Conservation (phyloP, 208 protist genomes). For the Phytomonas francai region DNA sequence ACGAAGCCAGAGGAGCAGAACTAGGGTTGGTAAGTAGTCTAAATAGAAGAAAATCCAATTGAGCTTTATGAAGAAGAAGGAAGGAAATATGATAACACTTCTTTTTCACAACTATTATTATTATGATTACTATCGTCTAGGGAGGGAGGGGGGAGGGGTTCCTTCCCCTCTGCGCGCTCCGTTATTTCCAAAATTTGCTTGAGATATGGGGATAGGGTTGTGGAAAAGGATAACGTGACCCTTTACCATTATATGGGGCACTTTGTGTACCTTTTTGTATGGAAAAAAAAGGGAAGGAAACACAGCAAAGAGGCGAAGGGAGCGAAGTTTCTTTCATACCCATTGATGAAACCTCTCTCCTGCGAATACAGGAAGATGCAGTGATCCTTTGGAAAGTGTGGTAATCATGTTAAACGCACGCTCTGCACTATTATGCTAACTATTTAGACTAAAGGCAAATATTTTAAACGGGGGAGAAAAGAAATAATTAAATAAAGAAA, state of each 20-base stretch:
- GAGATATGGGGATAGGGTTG: background rate
- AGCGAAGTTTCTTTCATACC: background rate
- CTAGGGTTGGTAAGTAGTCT: constrained; percentile 23
- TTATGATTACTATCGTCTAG: too few relatives aligned
- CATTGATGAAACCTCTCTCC: background rate
- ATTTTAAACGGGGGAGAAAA: background rate
- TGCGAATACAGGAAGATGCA: background rate
- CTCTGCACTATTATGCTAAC: background rate
- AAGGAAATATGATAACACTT: background rate
- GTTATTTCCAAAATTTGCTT: background rate
- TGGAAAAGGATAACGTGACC: background rate
- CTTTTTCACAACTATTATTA: background rate
- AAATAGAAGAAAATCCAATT: background rate
- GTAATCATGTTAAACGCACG: background rate
- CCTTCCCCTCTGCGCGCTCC: background rate
- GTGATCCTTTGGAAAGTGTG: background rate
- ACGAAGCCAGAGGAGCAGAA: constrained; percentile 69
- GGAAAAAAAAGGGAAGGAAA: too few relatives aligned
- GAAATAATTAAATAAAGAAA: background rate
- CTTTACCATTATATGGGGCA: background rate
- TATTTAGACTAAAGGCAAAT: background rate
- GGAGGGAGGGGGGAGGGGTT: background rate
- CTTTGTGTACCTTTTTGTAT: background rate
- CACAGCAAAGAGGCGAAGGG: background rate
- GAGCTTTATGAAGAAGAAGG: background rate